Evolutionary conservation across 495 filamentous ascomycete species (phyloP).

Genomic region (Penicillium tannophilum): DNA sequence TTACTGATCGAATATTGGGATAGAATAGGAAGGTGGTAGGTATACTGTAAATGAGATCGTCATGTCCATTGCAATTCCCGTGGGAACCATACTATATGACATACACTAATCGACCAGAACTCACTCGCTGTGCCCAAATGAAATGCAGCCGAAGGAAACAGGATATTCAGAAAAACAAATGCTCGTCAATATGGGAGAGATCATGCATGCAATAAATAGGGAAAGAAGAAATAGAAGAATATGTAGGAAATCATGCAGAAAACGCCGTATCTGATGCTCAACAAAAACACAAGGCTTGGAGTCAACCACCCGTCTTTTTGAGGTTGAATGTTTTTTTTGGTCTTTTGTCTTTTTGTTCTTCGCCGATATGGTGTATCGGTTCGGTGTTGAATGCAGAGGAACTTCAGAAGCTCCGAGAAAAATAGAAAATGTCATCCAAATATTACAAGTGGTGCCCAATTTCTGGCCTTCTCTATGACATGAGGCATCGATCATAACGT

Average conservation of each 20-base stretch:
- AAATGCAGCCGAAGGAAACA: slow-evolving; percentile 26
- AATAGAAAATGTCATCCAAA: slow-evolving; percentile 30
- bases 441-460: slow-evolving; percentile 33
- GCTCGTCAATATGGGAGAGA: slow-evolving; percentile 4
- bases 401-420: slow-evolving; percentile 12
- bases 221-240: slow-evolving; percentile 20
- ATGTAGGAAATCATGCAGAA: slow-evolving; percentile 15
- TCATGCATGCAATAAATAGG: slow-evolving; percentile 17
- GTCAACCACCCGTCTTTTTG: slow-evolving; percentile 22
- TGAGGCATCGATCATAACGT: slow-evolving; percentile 52
- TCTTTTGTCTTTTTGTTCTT: slow-evolving; percentile 13
- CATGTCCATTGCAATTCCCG: slow-evolving; percentile 29
- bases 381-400: background rate
- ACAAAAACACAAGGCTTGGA: slow-evolving; percentile 15
- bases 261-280: slow-evolving; percentile 36
- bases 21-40: slow-evolving; percentile 1
- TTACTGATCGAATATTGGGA: no score
- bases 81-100: slow-evolving; percentile 26
- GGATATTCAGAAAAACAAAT: slow-evolving; percentile 6
- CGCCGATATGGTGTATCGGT: slow-evolving; percentile 4
- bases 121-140: slow-evolving; percentile 41
- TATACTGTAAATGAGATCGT: slow-evolving; percentile 5
- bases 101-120: slow-evolving; percentile 33
- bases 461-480: slow-evolving; percentile 49
- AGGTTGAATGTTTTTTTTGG: slow-evolving; percentile 13